A percentile compares a stretch with the other conserved stretches of the same genome.
phyloP scores from a whole-genome alignment of 768 basidiomycete genomes.

The Lactifluus piperatus region DNA sequence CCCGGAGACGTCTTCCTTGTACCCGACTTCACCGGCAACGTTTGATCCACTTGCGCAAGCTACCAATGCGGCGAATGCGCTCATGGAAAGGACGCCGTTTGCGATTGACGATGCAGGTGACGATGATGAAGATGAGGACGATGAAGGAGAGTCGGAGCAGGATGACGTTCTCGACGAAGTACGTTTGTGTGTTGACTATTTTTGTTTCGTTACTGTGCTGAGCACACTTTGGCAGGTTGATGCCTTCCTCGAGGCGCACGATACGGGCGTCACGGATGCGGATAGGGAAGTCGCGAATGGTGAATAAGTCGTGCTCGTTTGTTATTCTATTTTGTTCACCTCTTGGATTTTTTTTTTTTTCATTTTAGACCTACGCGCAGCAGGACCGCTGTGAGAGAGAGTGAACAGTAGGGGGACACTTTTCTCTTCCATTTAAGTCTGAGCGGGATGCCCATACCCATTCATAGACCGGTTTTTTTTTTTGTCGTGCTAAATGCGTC shows the following conservation, averaged over 20 bases:
- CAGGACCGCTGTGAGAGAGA: slow-evolving; percentile 4
- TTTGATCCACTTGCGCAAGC: slow-evolving; percentile 61
- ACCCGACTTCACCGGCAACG: slow-evolving; percentile 22
- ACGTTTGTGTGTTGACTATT: slow-evolving; percentile 18
- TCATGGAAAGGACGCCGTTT: slow-evolving; percentile 90
- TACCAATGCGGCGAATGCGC: slow-evolving; percentile 53
- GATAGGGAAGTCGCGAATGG: slow-evolving; percentile 74
- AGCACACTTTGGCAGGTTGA: slow-evolving; percentile 48
- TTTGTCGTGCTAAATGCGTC: not conserved
- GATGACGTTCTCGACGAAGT: slow-evolving; percentile 89
- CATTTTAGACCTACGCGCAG: slow-evolving; percentile 6
- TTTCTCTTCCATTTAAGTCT: no score
- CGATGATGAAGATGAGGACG: slow-evolving; percentile 60
- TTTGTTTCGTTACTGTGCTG: not conserved
- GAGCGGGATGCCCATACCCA: no score
- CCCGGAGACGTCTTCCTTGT: slow-evolving; percentile 15
- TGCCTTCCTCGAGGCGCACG: slow-evolving; percentile 91
- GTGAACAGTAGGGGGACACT: not conserved
- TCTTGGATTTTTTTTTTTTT: not conserved
- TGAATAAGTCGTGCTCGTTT: slow-evolving; percentile 26
- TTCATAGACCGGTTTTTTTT: slow-evolving; percentile 3
- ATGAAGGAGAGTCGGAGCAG: slow-evolving; percentile 50
- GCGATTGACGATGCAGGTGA: slow-evolving; percentile 94
- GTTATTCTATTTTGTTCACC: not conserved
- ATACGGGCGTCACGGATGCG: slow-evolving; percentile 72